Base-by-base conservation (phyloP, 2,329 filamentous ascomycete genomes). In the Cordyceps fumosorosea region DNA sequence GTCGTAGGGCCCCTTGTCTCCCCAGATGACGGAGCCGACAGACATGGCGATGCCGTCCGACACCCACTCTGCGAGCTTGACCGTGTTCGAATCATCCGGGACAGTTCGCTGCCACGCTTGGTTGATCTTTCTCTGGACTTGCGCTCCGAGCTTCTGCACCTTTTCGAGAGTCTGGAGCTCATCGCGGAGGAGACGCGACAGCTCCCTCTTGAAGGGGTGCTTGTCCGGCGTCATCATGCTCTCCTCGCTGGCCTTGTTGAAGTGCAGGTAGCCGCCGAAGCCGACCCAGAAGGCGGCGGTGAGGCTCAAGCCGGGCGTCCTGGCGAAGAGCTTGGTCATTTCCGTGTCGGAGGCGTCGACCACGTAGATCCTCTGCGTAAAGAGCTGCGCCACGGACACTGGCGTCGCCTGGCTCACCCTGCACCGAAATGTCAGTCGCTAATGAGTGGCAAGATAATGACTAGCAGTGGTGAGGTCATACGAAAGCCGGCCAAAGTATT, bases 301-400 rank as follows among this genome's bases (percentile, higher is more conserved):
- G 48, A 60, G 57, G 20, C 57, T 60, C 37, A 60, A 16, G 20
- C 57, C 57, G 4, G 57, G 57, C 14, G 57, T 53, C 8, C 50
- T 53, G 24, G 57, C 57, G 53, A 60, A 60, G n/a, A 60, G 48
- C 37, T 60, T 60, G 24, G 57, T 60, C 57, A 60, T 60, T 45
- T 60, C 57, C n/a, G 47, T 50, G 24, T 60, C 34, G 57, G 57
- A 60, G 12, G 57, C 57, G 24, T 60, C 57, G 24, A 60, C 50
- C 0, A 60, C 57, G 18, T 60, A 60, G 3, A 60, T 60, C 10
- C 57, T 44, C 37, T 60, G 57, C 24, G 57, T 60, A 7, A 45
- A 32, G n/a, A 60, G 57, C 12, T 20, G n/a, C 2, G 57, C 57
- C 18, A 53, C 40, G 2, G 57, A 60, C 10, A 60, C 50, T 12